Base-by-base conservation (phyloP, 176 grass and related monocot genomes). In the Oryza glumipatula region DNA sequence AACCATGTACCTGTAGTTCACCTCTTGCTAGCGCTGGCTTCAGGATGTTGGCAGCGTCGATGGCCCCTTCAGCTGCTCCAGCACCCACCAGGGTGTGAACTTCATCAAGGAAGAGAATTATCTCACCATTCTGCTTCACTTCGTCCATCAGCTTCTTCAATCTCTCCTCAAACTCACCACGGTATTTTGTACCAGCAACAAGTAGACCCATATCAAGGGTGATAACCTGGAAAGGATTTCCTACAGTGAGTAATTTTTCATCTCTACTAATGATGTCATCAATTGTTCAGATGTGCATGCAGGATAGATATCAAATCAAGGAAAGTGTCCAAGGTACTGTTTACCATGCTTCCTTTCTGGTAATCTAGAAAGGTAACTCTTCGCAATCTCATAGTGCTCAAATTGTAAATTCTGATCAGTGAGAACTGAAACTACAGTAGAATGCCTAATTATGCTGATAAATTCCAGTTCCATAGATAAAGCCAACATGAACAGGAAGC, bases 81-180 rank as follows among this genome's bases (percentile, higher is more conserved):
- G 93, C 92, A 82, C 95, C 95, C 77, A 98, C 95, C 66, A 98
- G 85, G 76, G 95, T 98, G 85, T 98, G 95, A 67, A 98, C 93
- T 84, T 98, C 92, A 88, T 95, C 95, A 69, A 98, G 95, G 56
- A 98, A 98, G 46, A 98, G 93, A 24, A 98, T 98, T 76, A 98
- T 95, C 72, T 95, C 93, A 48, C 93, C 93, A 51, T 91, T 95
- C 82, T 98, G 95, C 76, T 95, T 98, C 61, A 95, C 91, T 90
- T 98, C 95, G 78, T 95, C 95, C 95, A 98, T 98, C 86, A 98
- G 54, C 72, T 98, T 98, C 67, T 98, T 98, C 72, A 95, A 91
- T 85, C 92, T 89, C 86, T 98, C 95, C 86, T 95, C 95, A 67
- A 98, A 98, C 38, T 98, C 95, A 85, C 95, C 93, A 69, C 96